Percentiles rank a stretch among this genome's conserved stretches.
phyloP scores from a whole-genome alignment of 2,329 filamentous ascomycete species.

The Fusarium luffae region DNA sequence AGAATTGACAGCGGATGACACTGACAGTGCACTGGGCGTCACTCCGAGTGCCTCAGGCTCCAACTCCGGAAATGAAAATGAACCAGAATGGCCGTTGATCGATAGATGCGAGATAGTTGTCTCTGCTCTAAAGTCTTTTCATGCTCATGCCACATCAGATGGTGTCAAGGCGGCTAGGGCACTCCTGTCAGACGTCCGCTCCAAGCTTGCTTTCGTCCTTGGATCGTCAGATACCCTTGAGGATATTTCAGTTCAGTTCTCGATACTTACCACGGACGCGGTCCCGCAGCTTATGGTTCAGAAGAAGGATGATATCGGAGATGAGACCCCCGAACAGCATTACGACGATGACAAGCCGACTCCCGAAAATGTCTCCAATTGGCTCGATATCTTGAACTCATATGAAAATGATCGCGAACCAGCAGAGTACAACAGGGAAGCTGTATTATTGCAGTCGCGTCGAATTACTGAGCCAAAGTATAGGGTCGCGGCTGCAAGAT shows the following conservation, averaged over 20 bases:
- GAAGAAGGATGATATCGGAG: constrained; percentile 1
- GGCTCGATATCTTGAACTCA: constrained; percentile 39
- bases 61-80: not conserved
- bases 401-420: constrained; percentile 43
- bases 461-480: constrained; percentile 42
- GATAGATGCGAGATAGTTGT: constrained; percentile 39
- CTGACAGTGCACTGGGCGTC: constrained; percentile 17
- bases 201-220: constrained; percentile 41
- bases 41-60: constrained; percentile 12
- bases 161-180: constrained; percentile 38
- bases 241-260: constrained; percentile 39
- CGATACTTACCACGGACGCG: constrained; percentile 33
- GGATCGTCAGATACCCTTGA: constrained; percentile 42
- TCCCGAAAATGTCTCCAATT: constrained; percentile 33
- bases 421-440: constrained; percentile 44
- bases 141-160: constrained; percentile 30
- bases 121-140: constrained; percentile 22
- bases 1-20: constrained; percentile 31
- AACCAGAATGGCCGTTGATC: constrained; percentile 36
- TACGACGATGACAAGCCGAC: constrained; percentile 16
- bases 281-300: constrained; percentile 29
- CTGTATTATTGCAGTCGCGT: constrained; percentile 36
- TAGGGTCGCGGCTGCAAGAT: constrained; percentile 43
- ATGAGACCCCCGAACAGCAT: constrained; percentile 1
- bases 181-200: constrained; percentile 34